Conservation (phyloP, 2,329 filamentous ascomycete genomes). For the Phialophora verrucosa region DNA sequence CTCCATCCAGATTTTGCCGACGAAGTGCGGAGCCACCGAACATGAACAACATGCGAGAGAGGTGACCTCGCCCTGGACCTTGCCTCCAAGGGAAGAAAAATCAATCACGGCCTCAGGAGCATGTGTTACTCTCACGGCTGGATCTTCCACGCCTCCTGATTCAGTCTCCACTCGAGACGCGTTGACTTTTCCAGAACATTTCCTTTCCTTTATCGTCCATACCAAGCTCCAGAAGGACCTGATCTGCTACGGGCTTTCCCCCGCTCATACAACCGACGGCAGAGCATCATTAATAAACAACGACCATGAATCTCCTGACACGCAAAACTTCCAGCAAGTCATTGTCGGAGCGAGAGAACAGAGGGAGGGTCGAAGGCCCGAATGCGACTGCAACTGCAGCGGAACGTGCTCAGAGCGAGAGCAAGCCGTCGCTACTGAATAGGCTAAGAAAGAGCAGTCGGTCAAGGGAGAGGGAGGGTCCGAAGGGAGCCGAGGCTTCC, state of each 20-base stretch:
- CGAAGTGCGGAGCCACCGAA: not conserved
- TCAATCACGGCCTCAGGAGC: not conserved
- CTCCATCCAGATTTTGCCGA: not conserved
- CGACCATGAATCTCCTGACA: slow-evolving; percentile 20
- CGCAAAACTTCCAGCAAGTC: slow-evolving; percentile 24
- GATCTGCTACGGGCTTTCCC: too few relatives aligned
- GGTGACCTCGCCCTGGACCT: not conserved
- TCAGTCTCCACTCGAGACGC: not conserved
- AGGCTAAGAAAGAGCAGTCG: slow-evolving; percentile 24
- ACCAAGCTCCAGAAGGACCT: not conserved
- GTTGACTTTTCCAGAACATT: not conserved
- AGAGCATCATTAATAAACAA: slow-evolving; percentile 8
- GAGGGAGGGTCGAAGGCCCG: slow-evolving; percentile 7
- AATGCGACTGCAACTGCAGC: slow-evolving; percentile 2
- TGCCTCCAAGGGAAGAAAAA: not conserved
- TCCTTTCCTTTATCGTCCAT: not conserved
- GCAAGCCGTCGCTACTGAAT: slow-evolving; percentile 22
- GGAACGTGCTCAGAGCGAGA: slow-evolving; percentile 13
- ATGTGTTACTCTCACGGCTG: not conserved
- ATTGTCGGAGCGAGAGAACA: slow-evolving; percentile 6
- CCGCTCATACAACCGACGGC: not conserved
- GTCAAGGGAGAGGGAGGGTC: slow-evolving; percentile 15
- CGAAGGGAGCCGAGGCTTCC: slow-evolving; percentile 3
- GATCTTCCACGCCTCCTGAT: not conserved
- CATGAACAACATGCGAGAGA: not conserved